These are phyloP conservation scores for Mycena sp. DNA, from an alignment of 1,284 basidiomycete genomes.

Conservation along the genomic window DNA sequence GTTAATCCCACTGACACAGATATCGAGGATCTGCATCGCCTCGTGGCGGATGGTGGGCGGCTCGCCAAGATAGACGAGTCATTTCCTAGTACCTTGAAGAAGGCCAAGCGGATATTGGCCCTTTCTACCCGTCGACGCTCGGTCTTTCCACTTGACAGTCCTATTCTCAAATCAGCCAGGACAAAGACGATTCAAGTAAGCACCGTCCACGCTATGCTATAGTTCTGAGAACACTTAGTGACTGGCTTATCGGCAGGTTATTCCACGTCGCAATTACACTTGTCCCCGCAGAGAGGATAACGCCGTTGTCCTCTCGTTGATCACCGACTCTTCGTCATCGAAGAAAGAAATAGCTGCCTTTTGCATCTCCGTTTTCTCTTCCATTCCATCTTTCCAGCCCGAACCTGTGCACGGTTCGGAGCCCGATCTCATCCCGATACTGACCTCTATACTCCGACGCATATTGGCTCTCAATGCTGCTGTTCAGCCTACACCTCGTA, in stretches of 20 bases:
- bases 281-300: conserved; percentile 55
- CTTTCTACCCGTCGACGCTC: conserved; percentile 9
- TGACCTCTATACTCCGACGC: conserved; percentile 47
- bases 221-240: not conserved
- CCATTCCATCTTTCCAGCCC: conserved; percentile 31
- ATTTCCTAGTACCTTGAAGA: conserved; percentile 55
- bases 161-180: conserved; percentile 51
- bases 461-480: conserved; percentile 38
- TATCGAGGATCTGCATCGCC: conserved; percentile 53
- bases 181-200: conserved; percentile 41
- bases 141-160: conserved; percentile 40
- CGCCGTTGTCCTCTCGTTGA: conserved; percentile 51
- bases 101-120: conserved; percentile 52
- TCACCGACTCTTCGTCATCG: conserved; percentile 51
- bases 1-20: conserved; percentile 41
- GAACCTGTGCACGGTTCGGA: conserved; percentile 37
- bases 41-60: conserved; percentile 44
- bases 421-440: conserved; percentile 43
- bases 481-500: conserved; percentile 33
- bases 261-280: conserved; percentile 51
- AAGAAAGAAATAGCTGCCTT: conserved; percentile 44
- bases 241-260: conserved; percentile 42
- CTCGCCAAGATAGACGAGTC: conserved; percentile 49
- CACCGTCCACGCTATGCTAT: no score
- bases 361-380: conserved; percentile 46